A percentile compares a stretch with the other conserved stretches of the same genome.
Evolutionary conservation across 345 rosid genomes (phyloP).

Genomic region (Erysimum cheiranthoides): DNA sequence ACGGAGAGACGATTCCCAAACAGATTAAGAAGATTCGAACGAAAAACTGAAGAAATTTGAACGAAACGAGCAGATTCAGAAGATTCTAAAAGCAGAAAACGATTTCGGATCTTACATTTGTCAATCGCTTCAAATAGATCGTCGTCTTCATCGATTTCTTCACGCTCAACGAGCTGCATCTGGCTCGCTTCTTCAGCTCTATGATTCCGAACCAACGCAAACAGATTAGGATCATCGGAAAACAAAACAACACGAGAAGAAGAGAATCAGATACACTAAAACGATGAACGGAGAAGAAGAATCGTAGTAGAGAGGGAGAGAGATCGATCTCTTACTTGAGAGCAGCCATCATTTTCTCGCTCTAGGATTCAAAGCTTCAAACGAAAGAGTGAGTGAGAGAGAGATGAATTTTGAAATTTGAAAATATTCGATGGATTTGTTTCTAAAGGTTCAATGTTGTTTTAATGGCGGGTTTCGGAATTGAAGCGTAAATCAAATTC

Average conservation of each 20-base stretch:
- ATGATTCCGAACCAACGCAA: conserved; percentile 24
- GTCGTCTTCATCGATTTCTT: conserved; percentile 70
- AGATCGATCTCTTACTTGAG: conserved; percentile 67
- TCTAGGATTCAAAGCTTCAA: neutral
- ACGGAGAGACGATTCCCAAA: conserved; percentile 11
- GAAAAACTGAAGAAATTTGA: neutral
- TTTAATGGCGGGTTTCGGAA: conserved; percentile 55
- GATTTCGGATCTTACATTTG: conserved; percentile 53
- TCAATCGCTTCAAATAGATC: conserved; percentile 81
- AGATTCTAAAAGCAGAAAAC: neutral
- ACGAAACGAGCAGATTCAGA: neutral
- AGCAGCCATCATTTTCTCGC: conserved; percentile 65
- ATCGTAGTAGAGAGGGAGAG: conserved; percentile 8
- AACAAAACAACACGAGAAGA: conserved; percentile 4
- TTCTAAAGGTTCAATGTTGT: conserved; percentile 20
- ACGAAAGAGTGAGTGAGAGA: conserved; percentile 33
- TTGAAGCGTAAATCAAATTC: conserved; percentile 19
- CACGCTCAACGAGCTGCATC: conserved; percentile 77
- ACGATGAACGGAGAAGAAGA: conserved; percentile 14
- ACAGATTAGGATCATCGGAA: conserved; percentile 8
- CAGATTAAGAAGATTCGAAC: conserved; percentile 13
- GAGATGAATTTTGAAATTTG: conserved; percentile 23
- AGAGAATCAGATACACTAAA: conserved; percentile 12
- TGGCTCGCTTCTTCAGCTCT: conserved; percentile 76
- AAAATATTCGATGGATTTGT: conserved; percentile 1